phyloP scores from a whole-genome alignment of 2,329 filamentous ascomycete genomes.

The Paradendryphiella salina region DNA sequence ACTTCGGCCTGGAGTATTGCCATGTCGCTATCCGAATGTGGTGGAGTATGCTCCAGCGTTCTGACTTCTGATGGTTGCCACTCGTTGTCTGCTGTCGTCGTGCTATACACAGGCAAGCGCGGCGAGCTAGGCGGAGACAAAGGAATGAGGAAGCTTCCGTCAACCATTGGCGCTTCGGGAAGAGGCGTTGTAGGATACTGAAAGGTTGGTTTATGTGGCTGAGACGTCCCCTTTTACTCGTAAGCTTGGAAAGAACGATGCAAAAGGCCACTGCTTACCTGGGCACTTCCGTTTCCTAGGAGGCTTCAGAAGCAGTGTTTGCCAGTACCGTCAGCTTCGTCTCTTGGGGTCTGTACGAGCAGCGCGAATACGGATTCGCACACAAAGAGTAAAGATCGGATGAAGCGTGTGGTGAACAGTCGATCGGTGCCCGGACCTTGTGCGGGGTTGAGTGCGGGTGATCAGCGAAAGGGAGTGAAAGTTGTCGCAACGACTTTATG shows the following conservation, averaged over 20 bases:
- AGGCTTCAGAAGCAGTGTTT: constrained; percentile 2
- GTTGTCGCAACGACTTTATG: constrained; percentile 31
- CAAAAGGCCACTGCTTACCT: constrained; percentile 13
- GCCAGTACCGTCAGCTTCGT: not conserved
- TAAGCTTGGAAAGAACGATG: constrained; percentile 20
- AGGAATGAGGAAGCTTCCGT: constrained; percentile 52
- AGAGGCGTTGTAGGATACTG: constrained; percentile 21
- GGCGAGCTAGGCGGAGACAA: constrained; percentile 56
- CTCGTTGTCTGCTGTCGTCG: constrained; percentile 49
- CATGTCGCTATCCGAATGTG: constrained; percentile 46
- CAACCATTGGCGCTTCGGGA: constrained; percentile 48
- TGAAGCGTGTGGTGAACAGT: constrained; percentile 28
- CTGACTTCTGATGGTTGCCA: constrained; percentile 49
- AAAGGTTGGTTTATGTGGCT: constrained; percentile 28
- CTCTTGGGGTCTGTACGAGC: not conserved
- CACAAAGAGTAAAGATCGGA: constrained; percentile 30
- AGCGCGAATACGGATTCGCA: not conserved
- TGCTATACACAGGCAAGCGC: constrained; percentile 55
- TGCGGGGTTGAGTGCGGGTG: constrained; percentile 41
- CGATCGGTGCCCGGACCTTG: constrained; percentile 36
- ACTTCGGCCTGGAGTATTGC: constrained; percentile 45
- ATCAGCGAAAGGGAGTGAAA: constrained; percentile 31
- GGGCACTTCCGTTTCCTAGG: constrained; percentile 8
- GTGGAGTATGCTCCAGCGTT: constrained; percentile 39
- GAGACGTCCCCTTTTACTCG: constrained; percentile 28